These are phyloP conservation scores for Alternaria arborescens DNA, from an alignment of 2,329 filamentous ascomycete genomes.

Conservation along the genomic window DNA sequence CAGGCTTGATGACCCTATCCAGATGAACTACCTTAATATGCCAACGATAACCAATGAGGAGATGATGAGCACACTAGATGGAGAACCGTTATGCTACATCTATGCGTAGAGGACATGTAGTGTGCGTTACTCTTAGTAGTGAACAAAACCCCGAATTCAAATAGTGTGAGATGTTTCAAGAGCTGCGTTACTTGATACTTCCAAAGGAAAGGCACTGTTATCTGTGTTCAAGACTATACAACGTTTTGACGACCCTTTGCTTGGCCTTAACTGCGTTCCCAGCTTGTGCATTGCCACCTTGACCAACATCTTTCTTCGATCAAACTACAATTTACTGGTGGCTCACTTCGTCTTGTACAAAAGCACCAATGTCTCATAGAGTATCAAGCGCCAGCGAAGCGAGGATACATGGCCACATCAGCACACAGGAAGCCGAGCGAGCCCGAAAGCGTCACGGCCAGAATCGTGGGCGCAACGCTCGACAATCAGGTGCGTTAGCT, in stretches of 20 bases:
- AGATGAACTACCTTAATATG: constrained; percentile 49
- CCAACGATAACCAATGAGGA: constrained; percentile 45
- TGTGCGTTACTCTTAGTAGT: neutral
- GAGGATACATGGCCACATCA: too few relatives aligned
- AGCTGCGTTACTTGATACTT: neutral
- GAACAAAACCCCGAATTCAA: neutral
- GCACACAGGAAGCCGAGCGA: too few relatives aligned
- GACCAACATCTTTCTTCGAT: too few relatives aligned
- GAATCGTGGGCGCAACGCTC: too few relatives aligned
- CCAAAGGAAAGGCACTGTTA: neutral
- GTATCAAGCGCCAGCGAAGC: neutral
- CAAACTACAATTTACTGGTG: too few relatives aligned
- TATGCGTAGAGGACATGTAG: constrained; percentile 38
- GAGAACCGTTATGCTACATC: constrained; percentile 56
- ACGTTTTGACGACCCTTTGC: too few relatives aligned
- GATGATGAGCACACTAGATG: constrained; percentile 51
- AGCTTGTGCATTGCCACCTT: too few relatives aligned
- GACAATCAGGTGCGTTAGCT: too few relatives aligned
- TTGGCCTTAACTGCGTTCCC: too few relatives aligned
- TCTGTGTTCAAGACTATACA: neutral
- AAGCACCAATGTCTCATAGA: neutral
- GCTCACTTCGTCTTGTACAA: too few relatives aligned
- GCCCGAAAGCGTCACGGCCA: too few relatives aligned
- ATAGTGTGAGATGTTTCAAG: neutral
- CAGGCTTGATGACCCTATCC: constrained; percentile 55